A percentile compares a stretch with the other conserved stretches of the same genome.
Conservation (phyloP, 139 green algal species). For the Chlamydomonas eustigma region DNA sequence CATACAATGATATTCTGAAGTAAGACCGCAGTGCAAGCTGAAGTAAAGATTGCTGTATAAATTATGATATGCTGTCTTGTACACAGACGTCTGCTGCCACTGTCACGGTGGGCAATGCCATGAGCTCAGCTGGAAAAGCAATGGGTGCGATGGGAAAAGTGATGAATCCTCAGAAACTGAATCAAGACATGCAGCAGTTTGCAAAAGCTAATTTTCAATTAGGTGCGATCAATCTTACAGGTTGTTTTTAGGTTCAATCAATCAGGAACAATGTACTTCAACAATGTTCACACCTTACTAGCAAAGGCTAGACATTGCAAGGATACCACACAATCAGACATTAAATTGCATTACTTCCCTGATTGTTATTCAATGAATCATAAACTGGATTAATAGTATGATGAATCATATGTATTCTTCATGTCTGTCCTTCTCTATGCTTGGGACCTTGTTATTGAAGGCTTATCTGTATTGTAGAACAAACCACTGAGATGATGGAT, state of each 20-base stretch:
- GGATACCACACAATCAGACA: background rate
- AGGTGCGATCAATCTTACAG: background rate
- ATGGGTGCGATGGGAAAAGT: slow-evolving; percentile 4
- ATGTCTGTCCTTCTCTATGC: too few relatives aligned
- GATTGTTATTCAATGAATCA: too few relatives aligned
- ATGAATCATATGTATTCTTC: too few relatives aligned
- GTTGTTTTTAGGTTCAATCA: background rate
- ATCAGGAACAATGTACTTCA: background rate
- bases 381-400: too few relatives aligned
- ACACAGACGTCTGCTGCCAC: slow-evolving; percentile 64
- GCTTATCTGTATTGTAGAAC: too few relatives aligned
- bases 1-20: too few relatives aligned
- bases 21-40: too few relatives aligned
- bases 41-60: background rate
- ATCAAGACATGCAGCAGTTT: slow-evolving; percentile 14
- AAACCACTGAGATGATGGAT: slow-evolving; percentile 10
- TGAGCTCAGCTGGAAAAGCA: background rate
- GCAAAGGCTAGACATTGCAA: background rate
- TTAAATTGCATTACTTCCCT: too few relatives aligned
- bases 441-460: too few relatives aligned
- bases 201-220: slow-evolving; percentile 9
- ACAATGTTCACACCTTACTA: background rate
- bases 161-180: slow-evolving; percentile 9
- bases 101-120: slow-evolving; percentile 36
- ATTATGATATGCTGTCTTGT: background rate